These are phyloP conservation scores for Botrytis pseudocinerea DNA, from an alignment of 2,329 filamentous ascomycete species.

Conservation along the genomic window DNA sequence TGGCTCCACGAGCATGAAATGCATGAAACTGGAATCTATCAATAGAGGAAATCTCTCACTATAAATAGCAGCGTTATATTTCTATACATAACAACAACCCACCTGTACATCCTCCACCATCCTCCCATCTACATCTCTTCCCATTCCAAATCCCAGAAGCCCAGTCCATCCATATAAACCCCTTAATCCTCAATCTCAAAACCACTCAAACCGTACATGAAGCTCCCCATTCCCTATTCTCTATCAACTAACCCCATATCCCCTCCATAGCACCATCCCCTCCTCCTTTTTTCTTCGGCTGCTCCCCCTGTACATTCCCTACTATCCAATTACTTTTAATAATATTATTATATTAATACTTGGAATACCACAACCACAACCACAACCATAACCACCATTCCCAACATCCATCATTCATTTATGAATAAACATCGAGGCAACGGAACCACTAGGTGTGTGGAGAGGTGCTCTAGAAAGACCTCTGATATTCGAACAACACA, in stretches of 20 bases:
- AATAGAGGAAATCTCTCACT: neutral
- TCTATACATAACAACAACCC: too few relatives aligned
- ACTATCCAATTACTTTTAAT: neutral
- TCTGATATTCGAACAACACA: neutral
- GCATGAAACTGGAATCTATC: too few relatives aligned
- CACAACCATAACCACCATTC: too few relatives aligned
- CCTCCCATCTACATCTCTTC: neutral
- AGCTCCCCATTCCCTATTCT: neutral
- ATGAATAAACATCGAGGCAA: accelerated
- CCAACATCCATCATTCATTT: neutral
- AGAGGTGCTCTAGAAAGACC: neutral
- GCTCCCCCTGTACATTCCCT: neutral
- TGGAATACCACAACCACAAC: too few relatives aligned
- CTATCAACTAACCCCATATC: neutral
- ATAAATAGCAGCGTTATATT: neutral
- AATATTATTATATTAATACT: too few relatives aligned
- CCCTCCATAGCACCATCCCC: neutral
- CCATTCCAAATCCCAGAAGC: accelerated
- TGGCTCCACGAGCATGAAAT: too few relatives aligned
- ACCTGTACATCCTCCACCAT: neutral
- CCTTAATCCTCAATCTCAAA: neutral
- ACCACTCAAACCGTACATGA: accelerated
- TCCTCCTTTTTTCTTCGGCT: too few relatives aligned
- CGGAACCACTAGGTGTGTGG: neutral
- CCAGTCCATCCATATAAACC: neutral